These are phyloP conservation scores for Hypsizygus ulmarius DNA, from an alignment of 1,284 basidiomycete genomes.

Conservation along the genomic window DNA sequence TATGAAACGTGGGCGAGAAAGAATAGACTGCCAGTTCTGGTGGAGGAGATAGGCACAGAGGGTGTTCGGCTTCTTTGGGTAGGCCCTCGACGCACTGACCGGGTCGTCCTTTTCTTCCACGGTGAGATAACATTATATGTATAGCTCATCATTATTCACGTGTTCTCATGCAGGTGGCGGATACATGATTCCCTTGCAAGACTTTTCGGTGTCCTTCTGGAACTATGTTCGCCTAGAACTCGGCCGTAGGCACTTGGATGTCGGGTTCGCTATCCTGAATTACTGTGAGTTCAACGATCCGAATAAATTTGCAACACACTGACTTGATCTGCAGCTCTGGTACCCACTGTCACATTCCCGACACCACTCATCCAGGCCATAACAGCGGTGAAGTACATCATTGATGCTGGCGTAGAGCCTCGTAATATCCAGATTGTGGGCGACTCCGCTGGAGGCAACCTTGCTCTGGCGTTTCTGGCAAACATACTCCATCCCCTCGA, in stretches of 20 bases:
- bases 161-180: conserved; percentile 21
- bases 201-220: conserved; percentile 23
- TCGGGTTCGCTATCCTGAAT: conserved; percentile 25
- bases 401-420: conserved; percentile 20
- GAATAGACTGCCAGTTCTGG: too few species aligned
- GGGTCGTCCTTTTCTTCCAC: conserved; percentile 32
- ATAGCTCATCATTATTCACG: background rate
- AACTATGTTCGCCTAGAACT: conserved; percentile 23
- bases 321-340: conserved; percentile 19
- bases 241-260: conserved; percentile 14
- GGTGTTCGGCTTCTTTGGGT: conserved; percentile 20
- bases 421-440: conserved; percentile 27
- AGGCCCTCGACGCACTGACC: conserved; percentile 24
- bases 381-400: conserved; percentile 22
- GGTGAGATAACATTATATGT: conserved; percentile 19
- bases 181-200: conserved; percentile 21
- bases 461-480: conserved; percentile 30
- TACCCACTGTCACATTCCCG: conserved; percentile 26
- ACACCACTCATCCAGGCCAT: conserved; percentile 24
- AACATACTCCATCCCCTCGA: conserved; percentile 32
- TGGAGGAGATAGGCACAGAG: too few species aligned
- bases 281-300: conserved; percentile 22
- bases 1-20: too few species aligned
- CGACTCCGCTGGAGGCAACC: conserved; percentile 37
- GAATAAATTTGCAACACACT: background rate